Evolutionary conservation across 148 eudicot genomes (phyloP), one percentile per base, ranked within the genome.

Genomic region (Rhododendron simsii): DNA sequence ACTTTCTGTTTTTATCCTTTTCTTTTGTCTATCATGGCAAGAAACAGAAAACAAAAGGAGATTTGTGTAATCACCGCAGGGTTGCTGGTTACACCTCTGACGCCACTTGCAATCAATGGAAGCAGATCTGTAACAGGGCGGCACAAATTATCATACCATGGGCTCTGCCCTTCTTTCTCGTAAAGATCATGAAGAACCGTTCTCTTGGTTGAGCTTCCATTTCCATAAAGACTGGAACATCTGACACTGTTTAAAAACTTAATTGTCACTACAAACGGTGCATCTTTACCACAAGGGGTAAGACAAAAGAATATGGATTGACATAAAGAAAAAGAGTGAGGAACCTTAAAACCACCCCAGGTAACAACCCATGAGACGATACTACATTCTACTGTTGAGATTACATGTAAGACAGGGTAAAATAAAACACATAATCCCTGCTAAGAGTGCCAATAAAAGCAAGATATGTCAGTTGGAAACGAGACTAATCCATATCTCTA

Each of bases 81-180:
- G 85, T 96, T 96, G 93, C 99, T 96, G 87, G 99, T 96, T 77
- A 96, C 99, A 86, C 99, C 99, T 84, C 99, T 86, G 48, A 96
- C 99, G 65, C 99, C 99, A 74, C 89, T 92, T 59, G 89, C 89
- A 85, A 96, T 94, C 88, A 93, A 80, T 73, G 99, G 99, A 86
- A 96, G 87, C 51, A 96, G 94, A 90, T 96, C 99, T 2, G 99
- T 93, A 44, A 96, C 98, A 81, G 99, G 99, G 81, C 99, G 92
- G 85, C 98, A 95, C 3, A 96, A 92, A 87, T 96, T 96, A 89
- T 96, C 99, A 67, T 96, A 96, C 99, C 99, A 96, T 1, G 99
- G 99, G 83, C 98, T 95, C 89, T 96, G 99, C 10, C 99, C 98
- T 91, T 92, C 90, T 89, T 93, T 93, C 83, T 96, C 98, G 74